Base-by-base conservation (phyloP, 192 early-diverging fungal species). In the Paraglomus brasilianum region DNA sequence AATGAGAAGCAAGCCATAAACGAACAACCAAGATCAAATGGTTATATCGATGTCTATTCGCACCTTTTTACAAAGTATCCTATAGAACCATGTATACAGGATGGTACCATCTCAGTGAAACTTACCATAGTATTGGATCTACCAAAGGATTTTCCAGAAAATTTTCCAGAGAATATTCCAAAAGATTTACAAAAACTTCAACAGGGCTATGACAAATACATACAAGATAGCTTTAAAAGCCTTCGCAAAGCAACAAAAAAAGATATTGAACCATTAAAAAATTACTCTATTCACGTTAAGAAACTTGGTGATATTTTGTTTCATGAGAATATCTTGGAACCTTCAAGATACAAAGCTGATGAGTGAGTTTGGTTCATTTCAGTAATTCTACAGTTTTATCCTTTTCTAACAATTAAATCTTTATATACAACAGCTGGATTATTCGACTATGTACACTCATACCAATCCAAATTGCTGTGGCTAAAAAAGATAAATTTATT, bases 11-110 rank as follows among this genome's bases (percentile, higher is more conserved):
- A 14, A 17, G 5, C 1, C 21, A 53, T 53, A 41, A 67, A 42
- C 48, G 15, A 67, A 51, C 17, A 38, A 67, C 8, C 10, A 67
- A 48, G 13, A 41, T 41, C 24, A 67, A 67, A 67, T 67, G 66
- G 66, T 42, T 41, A 53, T 21, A n/a, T 67, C 30, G 66, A 67
- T 53, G 66, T 50, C 42, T 67, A 67, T 17, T 51, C 66, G 0
- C 51, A 53, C 50, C 50, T 67, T 22, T 67, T 53, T 21, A 67
- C 66, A 43, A 67, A 67, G 42, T 67, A 67, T 11, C 50, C 49
- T 1, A 53, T 52, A 19, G 22, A 30, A 51, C 41, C 15, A 22
- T 42, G 50, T 30, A 67, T 67, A 22, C 50, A 51, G 8, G 38
- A 19, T 14, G 30, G 22, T 11, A 51, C 51, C 10, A 38, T 43